phyloP scores from a whole-genome alignment of 2,329 filamentous ascomycete genomes.

The Nemania sp. region DNA sequence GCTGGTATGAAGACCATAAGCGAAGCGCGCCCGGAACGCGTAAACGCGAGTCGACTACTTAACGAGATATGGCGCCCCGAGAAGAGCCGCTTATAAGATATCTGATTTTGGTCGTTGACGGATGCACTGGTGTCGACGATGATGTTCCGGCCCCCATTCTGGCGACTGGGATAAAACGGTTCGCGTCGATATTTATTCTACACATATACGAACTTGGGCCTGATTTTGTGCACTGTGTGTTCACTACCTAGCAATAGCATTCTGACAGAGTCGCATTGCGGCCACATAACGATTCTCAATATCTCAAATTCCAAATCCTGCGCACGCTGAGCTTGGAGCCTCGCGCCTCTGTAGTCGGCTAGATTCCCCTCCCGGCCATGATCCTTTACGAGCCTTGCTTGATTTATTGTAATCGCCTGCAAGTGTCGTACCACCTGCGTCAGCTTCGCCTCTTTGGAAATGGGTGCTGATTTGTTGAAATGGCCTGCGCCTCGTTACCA shows the following conservation, averaged over 20 bases:
- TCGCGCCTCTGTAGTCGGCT: constrained; percentile 61
- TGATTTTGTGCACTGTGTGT: too few relatives aligned
- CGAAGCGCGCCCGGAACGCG: constrained; percentile 54
- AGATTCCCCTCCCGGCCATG: constrained; percentile 59
- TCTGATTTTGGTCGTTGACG: not conserved
- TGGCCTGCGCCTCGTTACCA: constrained; percentile 59
- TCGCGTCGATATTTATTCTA: not conserved
- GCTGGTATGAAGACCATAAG: constrained; percentile 54
- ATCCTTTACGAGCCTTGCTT: constrained; percentile 61
- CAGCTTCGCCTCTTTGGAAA: constrained; percentile 58
- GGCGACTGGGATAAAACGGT: not conserved
- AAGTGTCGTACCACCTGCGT: constrained; percentile 63
- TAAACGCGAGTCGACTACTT: constrained; percentile 46
- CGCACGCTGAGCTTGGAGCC: constrained; percentile 63
- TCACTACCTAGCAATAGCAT: too few relatives aligned
- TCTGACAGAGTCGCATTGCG: too few relatives aligned
- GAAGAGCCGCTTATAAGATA: constrained; percentile 30
- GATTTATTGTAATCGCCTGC: constrained; percentile 60
- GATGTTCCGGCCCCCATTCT: not conserved
- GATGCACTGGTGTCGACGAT: not conserved
- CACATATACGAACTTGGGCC: not conserved
- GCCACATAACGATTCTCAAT: too few relatives aligned
- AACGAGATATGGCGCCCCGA: constrained; percentile 44
- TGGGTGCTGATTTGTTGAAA: constrained; percentile 69
- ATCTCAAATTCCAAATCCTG: constrained; percentile 14